Evolutionary conservation across 1,284 basidiomycete species (phyloP), one percentile per base, ranked within the genome.

Genomic region (Singerocomus rubriflavus): DNA sequence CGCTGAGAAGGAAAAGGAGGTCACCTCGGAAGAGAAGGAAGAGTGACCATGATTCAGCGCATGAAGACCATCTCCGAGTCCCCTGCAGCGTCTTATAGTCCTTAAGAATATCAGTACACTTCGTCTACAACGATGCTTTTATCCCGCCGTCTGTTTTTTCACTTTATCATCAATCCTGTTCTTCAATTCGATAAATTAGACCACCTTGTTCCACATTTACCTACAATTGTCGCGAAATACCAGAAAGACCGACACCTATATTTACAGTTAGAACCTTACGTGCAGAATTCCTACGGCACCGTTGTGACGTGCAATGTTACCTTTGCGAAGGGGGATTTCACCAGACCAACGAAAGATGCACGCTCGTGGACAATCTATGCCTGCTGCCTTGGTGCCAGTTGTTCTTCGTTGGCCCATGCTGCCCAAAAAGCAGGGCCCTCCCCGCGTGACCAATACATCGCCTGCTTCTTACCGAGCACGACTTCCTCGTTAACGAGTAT

Each of bases 371-470:
- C 26, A 40, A 45, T 50, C 46, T 68, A 62, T n/a, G 34, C 39
- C 37, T 46, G 38, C 29, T 48, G 47, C 30, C 21, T 53, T 37
- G 53, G n/a, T 27, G 45, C 36, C 45, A 52, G 34, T 41, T 45
- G 55, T 37, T 84, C 81, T 59, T 83, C 82, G 36, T 73, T 72
- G 33, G 79, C 73, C 68, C 81, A 76, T 29, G 77, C 77, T 25
- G 72, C 70, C 67, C 77, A 77, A 57, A 81, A 84, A 12, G 71
- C 70, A 11, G 73, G 63, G 1, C 74, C 76, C 50, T 87, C 81
- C 1, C 78, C 78, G 48, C 82, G 72, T 4, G 75, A 74, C 74
- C 82, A 89, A 63, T 86, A 88, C 52, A 77, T 63, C 2, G 83
- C 79, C 5, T 72, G 69, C 38, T 71, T 67, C 47, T 77, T 68